Evolutionary conservation across 306 rosid species (phyloP), one percentile per base, ranked within the genome.

Genomic region (Cucumis hystrix): DNA sequence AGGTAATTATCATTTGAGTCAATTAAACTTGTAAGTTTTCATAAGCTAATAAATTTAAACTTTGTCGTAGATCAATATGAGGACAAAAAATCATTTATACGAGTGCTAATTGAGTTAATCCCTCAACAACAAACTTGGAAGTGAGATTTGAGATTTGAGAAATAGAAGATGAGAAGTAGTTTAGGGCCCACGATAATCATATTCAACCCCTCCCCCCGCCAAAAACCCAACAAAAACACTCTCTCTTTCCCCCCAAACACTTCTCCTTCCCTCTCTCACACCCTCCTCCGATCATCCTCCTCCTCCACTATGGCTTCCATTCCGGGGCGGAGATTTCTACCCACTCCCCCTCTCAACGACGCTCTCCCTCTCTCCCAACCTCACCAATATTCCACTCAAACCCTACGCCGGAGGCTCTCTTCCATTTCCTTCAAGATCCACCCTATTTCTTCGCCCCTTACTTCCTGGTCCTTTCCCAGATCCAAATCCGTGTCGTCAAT

Each of bases 331-430:
- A 80, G 56, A 72, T 79, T 78, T 39, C 64, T 80, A 37, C 85
- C 81, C 70, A 76, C 84, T 21, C 84, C 78, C 77, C 76, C 90
- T 10, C 5, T 75, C 8, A 79, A 68, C 41, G 52, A 75, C 39
- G 74, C 88, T 5, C 94, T 93, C 33, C 98, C 98, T 3, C 83
- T 93, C 64, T 93, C 98, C 5, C 85, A 76, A 11, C 28, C 77
- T 1, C 45, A 61, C 11, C 5, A 28, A 28, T 28, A 33, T 4
- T 28, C 40, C 76, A 7, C 39, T 17, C 80, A 83, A 1, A 58
- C 82, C 41, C 84, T 89, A 43, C 90, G 97, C 7, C 76, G 96
- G 20, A 84, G 98, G 51, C 90, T 91, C 2, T 93, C 98, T 15
- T 88, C 97, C 6, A 66, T 90, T 59, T 89, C 93, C 65, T 83